Conservation (phyloP, 331 rosid species). For the Malus hybrid region DNA sequence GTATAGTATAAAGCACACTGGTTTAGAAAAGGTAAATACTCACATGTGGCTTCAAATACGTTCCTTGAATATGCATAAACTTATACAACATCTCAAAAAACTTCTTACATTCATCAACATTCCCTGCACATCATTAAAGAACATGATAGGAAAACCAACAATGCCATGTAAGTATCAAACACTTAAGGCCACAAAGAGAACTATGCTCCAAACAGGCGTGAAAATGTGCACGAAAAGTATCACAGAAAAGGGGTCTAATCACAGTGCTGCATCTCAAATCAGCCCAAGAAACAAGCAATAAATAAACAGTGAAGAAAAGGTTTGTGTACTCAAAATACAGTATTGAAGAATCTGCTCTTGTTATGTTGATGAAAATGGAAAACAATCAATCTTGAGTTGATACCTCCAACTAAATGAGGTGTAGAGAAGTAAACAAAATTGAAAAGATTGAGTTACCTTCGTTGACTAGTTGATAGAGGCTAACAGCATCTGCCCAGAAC, state of each 20-base stretch:
- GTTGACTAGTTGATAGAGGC: constrained; percentile 49
- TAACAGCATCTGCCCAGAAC: constrained; percentile 83
- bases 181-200: neutral
- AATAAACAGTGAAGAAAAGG: neutral
- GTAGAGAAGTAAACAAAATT: neutral
- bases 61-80: constrained; percentile 83
- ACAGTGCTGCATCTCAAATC: neutral
- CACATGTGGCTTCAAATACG: constrained; percentile 91
- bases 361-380: neutral
- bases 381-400: neutral
- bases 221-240: neutral
- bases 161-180: neutral
- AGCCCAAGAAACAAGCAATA: neutral
- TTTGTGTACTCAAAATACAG: neutral
- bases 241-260: neutral
- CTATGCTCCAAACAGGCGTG: neutral
- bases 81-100: constrained; percentile 68
- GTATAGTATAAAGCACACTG: neutral
- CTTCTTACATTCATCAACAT: constrained; percentile 56
- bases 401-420: neutral
- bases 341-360: neutral
- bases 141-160: constrained; percentile 11
- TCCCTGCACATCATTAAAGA: constrained; percentile 46
- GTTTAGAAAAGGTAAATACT: constrained; percentile 17
- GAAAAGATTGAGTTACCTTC: constrained; percentile 44